phyloP scores from a whole-genome alignment of 805 yeast genomes.

The Ogataea nonfermentans region DNA sequence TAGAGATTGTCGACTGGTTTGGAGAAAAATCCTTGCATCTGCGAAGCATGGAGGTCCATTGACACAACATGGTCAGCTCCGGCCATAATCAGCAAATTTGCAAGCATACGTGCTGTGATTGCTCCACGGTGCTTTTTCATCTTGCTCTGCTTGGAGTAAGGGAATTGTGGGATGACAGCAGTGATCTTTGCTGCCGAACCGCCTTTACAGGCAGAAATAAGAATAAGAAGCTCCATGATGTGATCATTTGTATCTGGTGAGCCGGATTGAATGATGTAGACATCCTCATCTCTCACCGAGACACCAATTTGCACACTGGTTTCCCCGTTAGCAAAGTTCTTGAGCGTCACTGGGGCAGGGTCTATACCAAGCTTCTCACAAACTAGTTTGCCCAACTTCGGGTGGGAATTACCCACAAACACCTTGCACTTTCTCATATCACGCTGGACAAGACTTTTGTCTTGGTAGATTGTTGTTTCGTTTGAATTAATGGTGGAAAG shows the following conservation, averaged over 20 bases:
- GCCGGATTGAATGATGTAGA: slow-evolving; percentile 88
- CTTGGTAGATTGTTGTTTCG: neutral
- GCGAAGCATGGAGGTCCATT: slow-evolving; percentile 95
- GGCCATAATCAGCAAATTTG: slow-evolving; percentile 92
- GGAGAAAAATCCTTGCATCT: slow-evolving; percentile 98
- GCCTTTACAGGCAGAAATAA: slow-evolving; percentile 94
- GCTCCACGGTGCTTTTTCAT: slow-evolving; percentile 99
- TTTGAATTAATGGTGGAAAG: slow-evolving; percentile 6
- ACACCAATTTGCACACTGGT: slow-evolving; percentile 94
- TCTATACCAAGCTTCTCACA: slow-evolving; percentile 90
- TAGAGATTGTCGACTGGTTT: slow-evolving; percentile 96
- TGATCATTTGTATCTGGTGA: slow-evolving; percentile 88
- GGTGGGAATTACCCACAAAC: slow-evolving; percentile 95
- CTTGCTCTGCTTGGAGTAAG: slow-evolving; percentile 94
- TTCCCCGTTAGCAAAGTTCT: slow-evolving; percentile 96
- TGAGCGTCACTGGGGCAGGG: slow-evolving; percentile 88
- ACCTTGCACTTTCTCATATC: slow-evolving; percentile 95
- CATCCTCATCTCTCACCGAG: slow-evolving; percentile 95
- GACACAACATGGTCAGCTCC: slow-evolving; percentile 99
- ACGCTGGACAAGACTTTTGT: slow-evolving; percentile 4
- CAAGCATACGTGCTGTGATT: slow-evolving; percentile 96
- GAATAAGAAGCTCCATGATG: slow-evolving; percentile 91
- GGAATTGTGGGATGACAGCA: slow-evolving; percentile 96
- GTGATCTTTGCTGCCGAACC: slow-evolving; percentile 98
- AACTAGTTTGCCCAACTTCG: slow-evolving; percentile 85